Evolutionary conservation across 192 early-diverging fungal genomes (phyloP).

Genomic region (Linnemannia elongata): DNA sequence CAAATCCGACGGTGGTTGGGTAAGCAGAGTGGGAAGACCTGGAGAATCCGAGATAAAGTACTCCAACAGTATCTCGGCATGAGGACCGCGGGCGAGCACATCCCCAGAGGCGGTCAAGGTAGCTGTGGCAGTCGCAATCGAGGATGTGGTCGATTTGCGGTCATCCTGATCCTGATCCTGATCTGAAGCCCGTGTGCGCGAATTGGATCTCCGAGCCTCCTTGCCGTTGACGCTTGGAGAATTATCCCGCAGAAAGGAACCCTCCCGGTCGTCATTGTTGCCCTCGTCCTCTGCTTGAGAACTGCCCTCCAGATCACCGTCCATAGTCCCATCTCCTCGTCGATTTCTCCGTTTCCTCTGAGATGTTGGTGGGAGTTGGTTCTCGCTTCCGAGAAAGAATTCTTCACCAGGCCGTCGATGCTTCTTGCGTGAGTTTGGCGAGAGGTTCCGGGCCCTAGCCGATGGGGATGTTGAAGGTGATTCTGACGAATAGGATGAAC

Average conservation of each 20-base stretch:
- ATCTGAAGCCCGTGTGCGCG: conserved; percentile 27
- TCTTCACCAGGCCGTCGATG: conserved; percentile 40
- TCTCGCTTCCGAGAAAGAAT: conserved; percentile 27
- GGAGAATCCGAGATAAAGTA: conserved; percentile 60
- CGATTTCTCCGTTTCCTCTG: background rate
- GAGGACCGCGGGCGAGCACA: conserved; percentile 6
- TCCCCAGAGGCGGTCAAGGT: background rate
- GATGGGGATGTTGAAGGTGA: conserved; percentile 28
- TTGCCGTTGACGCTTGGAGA: conserved; percentile 30
- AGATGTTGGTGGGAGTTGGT: background rate
- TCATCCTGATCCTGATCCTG: conserved; percentile 29
- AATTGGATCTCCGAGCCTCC: conserved; percentile 19
- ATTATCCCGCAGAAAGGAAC: background rate
- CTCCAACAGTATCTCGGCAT: conserved; percentile 46
- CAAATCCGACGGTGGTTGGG: conserved; percentile 70
- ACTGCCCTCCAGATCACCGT: conserved; percentile 23
- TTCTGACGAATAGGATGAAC: conserved; percentile 36
- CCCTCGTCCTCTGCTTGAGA: conserved; percentile 27
- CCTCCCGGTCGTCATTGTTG: conserved; percentile 1
- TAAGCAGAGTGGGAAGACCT: conserved; percentile 67
- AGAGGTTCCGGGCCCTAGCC: background rate
- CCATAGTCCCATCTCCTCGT: background rate
- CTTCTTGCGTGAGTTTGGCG: conserved; percentile 23
- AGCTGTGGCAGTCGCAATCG: conserved; percentile 29
- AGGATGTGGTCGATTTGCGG: conserved; percentile 31